phyloP scores from a whole-genome alignment of 306 rosid genomes.

The peach (Prunus persica) region Prunus_persica_NCBIv2 NC_034014.1:30270001-30270500 shows the following conservation, averaged over 20 bases:
- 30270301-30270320: no score
- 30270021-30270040: not conserved
- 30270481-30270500: not conserved
- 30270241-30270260: not conserved
- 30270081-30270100: not conserved
- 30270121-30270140: not conserved
- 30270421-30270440: slow-evolving; percentile 98
- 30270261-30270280: no score
- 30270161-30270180: not conserved
- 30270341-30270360: not conserved
- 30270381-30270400: slow-evolving; percentile 89
- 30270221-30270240: not conserved
- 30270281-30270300: no score
- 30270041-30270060: not conserved
- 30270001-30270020: not conserved
- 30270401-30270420: slow-evolving; percentile 85
- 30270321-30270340: not conserved
- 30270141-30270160: not conserved
- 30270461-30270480: slow-evolving; percentile 21
- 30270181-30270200: not conserved
- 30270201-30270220: not conserved
- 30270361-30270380: slow-evolving; percentile 43
- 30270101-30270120: not conserved
- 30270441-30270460: slow-evolving; percentile 97
- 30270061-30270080: not conserved